Evolutionary conservation across 1,139 yeast species (phyloP).

Genomic region (Blastobotrys ciferrii): DNA sequence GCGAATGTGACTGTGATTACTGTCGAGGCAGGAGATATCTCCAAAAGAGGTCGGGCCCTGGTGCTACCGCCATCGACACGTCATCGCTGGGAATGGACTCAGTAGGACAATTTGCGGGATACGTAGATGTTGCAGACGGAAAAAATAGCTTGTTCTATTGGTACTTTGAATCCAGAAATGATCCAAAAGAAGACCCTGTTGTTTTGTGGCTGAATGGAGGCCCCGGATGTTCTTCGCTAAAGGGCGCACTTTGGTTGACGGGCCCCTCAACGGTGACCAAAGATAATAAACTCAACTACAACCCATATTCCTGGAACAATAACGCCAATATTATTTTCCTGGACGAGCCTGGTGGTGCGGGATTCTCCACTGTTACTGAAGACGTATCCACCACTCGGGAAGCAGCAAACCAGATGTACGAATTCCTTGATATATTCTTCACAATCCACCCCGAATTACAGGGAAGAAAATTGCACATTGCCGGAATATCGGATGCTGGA

Average conservation of each 20-base stretch:
- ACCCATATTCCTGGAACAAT: conserved; percentile 61
- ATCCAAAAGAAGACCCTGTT: conserved; percentile 59
- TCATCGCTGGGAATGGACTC: conserved; percentile 32
- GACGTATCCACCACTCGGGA: conserved; percentile 51
- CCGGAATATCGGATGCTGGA: conserved; percentile 79
- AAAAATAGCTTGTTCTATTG: conserved; percentile 79
- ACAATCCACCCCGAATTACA: conserved; percentile 57
- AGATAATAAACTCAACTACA: conserved; percentile 30
- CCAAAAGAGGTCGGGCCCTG: background rate
- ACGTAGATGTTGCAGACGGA: conserved; percentile 70
- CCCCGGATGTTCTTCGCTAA: conserved; percentile 69
- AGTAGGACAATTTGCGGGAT: conserved; percentile 62
- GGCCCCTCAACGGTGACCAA: conserved; percentile 56
- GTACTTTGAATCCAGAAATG: conserved; percentile 68
- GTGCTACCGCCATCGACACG: conserved; percentile 25
- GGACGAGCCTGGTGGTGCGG: conserved; percentile 68
- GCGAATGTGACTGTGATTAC: background rate
- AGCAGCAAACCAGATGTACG: conserved; percentile 66
- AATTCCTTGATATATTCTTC: conserved; percentile 66
- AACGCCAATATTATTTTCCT: conserved; percentile 61
- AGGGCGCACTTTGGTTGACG: conserved; percentile 62
- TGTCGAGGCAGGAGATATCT: background rate
- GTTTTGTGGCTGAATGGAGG: conserved; percentile 73
- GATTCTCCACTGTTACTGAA: conserved; percentile 61
- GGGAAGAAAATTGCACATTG: conserved; percentile 57